phyloP scores from a whole-genome alignment of 2,329 filamentous ascomycete species.

The Aspergillus calidoustus region DNA sequence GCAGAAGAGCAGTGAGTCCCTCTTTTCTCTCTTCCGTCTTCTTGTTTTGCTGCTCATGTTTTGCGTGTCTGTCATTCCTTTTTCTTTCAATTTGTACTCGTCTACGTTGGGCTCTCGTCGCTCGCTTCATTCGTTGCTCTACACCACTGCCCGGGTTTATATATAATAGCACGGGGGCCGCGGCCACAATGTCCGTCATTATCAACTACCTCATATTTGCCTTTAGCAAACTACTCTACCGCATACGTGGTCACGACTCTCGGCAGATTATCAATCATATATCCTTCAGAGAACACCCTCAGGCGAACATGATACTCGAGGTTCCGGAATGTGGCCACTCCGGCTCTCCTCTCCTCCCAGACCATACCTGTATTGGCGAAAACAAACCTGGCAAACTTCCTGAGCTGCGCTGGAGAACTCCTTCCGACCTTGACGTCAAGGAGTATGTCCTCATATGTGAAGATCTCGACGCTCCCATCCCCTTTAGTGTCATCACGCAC shows the following conservation, averaged over 20 bases:
- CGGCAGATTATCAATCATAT: conserved; percentile 26
- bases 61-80: background rate
- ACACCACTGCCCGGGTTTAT: too few species aligned
- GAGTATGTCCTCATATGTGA: conserved; percentile 36
- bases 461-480: conserved; percentile 37
- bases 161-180: too few species aligned
- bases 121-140: background rate
- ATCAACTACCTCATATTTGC: conserved; percentile 28
- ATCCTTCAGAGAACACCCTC: conserved; percentile 29
- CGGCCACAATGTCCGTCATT: conserved; percentile 17
- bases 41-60: background rate
- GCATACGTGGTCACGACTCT: conserved; percentile 33
- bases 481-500: conserved; percentile 33
- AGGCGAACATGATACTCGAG: conserved; percentile 32
- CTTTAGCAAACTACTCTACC: conserved; percentile 28
- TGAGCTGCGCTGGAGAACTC: conserved; percentile 30
- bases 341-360: conserved; percentile 27
- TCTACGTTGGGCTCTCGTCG: background rate
- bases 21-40: background rate
- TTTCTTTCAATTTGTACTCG: background rate
- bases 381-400: conserved; percentile 30
- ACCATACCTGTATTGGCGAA: conserved; percentile 30
- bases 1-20: too few species aligned
- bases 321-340: conserved; percentile 29
- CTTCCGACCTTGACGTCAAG: conserved; percentile 21